Conservation (phyloP, 2,329 filamentous ascomycete species). For the Nigrospora osmanthi region DNA sequence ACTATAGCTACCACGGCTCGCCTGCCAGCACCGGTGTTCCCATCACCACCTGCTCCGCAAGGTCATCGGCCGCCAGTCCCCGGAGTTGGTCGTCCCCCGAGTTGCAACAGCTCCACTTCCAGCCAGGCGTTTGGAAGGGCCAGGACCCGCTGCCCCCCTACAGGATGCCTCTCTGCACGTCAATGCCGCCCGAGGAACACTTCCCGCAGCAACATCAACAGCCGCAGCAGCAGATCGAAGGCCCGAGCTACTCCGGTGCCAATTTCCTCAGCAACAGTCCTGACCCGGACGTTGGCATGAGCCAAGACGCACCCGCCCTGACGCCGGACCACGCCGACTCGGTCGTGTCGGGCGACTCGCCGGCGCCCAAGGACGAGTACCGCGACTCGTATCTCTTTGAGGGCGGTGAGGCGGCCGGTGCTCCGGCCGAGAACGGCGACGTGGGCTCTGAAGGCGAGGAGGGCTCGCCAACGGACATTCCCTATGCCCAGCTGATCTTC, state of each 20-base stretch:
- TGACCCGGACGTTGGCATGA: slow-evolving; percentile 3
- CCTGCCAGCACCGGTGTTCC: slow-evolving; percentile 12
- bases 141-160: slow-evolving; percentile 4
- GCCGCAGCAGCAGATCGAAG: background rate
- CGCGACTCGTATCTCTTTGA: background rate
- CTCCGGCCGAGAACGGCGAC: slow-evolving; percentile 2
- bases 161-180: slow-evolving; percentile 2
- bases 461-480: slow-evolving; percentile 38
- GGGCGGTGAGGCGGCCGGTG: slow-evolving; percentile 4
- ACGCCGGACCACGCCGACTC: slow-evolving; percentile 3
- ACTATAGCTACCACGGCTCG: slow-evolving; percentile 25
- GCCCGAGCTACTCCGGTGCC: too few species aligned
- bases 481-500: slow-evolving; percentile 79
- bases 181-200: slow-evolving; percentile 7
- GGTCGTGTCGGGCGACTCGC: slow-evolving; percentile 3
- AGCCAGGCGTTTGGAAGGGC: slow-evolving; percentile 6
- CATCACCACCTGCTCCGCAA: slow-evolving; percentile 1
- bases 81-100: slow-evolving; percentile 18
- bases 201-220: slow-evolving; percentile 2
- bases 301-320: slow-evolving; percentile 4
- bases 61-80: slow-evolving; percentile 16
- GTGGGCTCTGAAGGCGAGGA: slow-evolving; percentile 14
- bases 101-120: slow-evolving; percentile 8
- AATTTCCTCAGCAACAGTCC: background rate
- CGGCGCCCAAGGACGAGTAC: background rate